Conservation (phyloP, 345 rosid species). For the Erysimum cheiranthoides region DNA sequence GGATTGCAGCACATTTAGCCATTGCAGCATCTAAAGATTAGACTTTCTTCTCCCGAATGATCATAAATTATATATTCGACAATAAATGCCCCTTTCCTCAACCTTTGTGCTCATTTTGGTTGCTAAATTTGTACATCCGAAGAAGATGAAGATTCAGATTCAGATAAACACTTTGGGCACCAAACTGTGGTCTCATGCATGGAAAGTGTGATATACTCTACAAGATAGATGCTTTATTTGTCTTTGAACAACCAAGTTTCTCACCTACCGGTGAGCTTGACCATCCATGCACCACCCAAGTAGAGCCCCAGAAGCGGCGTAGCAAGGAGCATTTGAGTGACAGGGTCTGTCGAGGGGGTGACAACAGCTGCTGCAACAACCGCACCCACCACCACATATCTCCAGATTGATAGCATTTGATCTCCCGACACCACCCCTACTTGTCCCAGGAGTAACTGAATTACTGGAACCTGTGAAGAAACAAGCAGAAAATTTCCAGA, state of each 20-base stretch:
- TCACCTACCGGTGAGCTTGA: constrained; percentile 85
- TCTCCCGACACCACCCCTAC: constrained; percentile 86
- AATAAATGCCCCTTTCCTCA: neutral
- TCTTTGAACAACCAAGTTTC: constrained; percentile 29
- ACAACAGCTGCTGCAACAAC: constrained; percentile 92
- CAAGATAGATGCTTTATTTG: constrained; percentile 26
- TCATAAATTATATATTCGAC: neutral
- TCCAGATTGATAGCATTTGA: constrained; percentile 96
- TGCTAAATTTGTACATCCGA: constrained; percentile 10
- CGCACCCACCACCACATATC: constrained; percentile 94
- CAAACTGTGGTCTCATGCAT: constrained; percentile 30
- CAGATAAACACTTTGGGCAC: constrained; percentile 11
- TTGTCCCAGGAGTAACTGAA: constrained; percentile 92
- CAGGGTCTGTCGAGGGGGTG: constrained; percentile 98
- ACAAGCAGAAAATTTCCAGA: neutral
- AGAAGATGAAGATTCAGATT: neutral
- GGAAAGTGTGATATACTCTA: constrained; percentile 30
- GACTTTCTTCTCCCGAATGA: neutral
- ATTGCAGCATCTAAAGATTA: constrained; percentile 5
- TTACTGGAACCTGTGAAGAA: constrained; percentile 85
- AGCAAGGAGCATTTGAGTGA: constrained; percentile 92
- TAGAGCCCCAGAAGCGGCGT: constrained; percentile 91
- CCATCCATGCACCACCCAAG: constrained; percentile 94
- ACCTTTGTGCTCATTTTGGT: constrained; percentile 22
- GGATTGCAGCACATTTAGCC: neutral